phyloP scores from a whole-genome alignment of 176 grass and related monocot genomes.

The Bolboschoenus planiculmis region DNA sequence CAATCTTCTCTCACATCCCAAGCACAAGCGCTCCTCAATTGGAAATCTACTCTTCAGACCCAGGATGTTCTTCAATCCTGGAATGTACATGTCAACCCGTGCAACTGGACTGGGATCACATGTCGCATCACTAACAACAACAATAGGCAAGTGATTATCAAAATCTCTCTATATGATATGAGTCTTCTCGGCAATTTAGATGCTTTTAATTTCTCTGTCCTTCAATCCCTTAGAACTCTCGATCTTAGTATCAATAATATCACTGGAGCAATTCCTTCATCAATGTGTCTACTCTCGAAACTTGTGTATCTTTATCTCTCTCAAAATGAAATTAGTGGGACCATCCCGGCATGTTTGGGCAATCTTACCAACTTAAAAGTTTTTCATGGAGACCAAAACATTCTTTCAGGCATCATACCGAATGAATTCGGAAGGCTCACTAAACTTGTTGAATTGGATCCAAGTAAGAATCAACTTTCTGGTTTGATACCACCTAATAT shows the following conservation, averaged over 20 bases:
- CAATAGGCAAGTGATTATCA: not conserved
- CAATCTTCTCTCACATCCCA: not conserved
- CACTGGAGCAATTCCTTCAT: constrained; percentile 1
- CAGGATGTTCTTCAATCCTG: not conserved
- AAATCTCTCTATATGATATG: not conserved
- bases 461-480: not conserved
- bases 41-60: not conserved
- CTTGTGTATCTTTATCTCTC: not conserved
- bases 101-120: not conserved
- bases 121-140: not conserved
- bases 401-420: not conserved
- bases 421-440: not conserved
- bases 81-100: not conserved
- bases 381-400: not conserved
- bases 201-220: not conserved
- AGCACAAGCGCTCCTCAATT: not conserved
- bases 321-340: not conserved
- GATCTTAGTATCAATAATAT: constrained; percentile 8
- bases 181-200: not conserved
- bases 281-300: not conserved
- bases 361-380: not conserved
- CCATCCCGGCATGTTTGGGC: not conserved
- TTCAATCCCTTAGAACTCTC: constrained; percentile 3
- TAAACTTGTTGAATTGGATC: not conserved
- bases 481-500: constrained; percentile 32